These are phyloP conservation scores for Stereocaulon alpinum DNA, from an alignment of 495 filamentous ascomycete genomes.

Conservation along the genomic window DNA sequence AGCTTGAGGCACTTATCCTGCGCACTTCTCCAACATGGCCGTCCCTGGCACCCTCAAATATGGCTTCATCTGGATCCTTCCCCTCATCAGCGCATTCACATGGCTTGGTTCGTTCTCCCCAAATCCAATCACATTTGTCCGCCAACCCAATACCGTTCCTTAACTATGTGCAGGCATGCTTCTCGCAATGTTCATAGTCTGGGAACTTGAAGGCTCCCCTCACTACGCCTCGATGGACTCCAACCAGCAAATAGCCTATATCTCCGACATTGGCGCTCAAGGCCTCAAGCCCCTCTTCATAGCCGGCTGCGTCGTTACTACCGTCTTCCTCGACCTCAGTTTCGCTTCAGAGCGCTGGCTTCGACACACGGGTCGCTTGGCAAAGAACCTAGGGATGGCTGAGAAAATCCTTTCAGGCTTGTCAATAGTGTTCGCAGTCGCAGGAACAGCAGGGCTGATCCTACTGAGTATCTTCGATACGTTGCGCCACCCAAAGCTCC, in stretches of 20 bases:
- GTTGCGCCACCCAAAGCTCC: slow-evolving; percentile 46
- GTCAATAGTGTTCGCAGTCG: slow-evolving; percentile 61
- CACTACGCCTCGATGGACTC: slow-evolving; percentile 10
- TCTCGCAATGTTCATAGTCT: slow-evolving; percentile 57
- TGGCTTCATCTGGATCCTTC: slow-evolving; percentile 59
- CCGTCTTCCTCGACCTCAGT: slow-evolving; percentile 73
- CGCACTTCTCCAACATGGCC: slow-evolving; percentile 5
- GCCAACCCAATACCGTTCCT: not conserved
- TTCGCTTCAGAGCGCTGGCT: slow-evolving; percentile 76
- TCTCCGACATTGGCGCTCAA: slow-evolving; percentile 67
- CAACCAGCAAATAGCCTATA: slow-evolving; percentile 8
- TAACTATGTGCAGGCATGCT: slow-evolving; percentile 42
- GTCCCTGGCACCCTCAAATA: slow-evolving; percentile 15
- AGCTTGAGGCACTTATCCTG: not conserved
- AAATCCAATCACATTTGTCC: not conserved
- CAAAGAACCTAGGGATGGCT: slow-evolving; percentile 51
- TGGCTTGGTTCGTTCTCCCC: slow-evolving; percentile 55
- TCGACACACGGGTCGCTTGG: slow-evolving; percentile 62
- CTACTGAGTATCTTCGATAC: slow-evolving; percentile 82
- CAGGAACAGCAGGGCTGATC: slow-evolving; percentile 71
- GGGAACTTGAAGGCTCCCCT: slow-evolving; percentile 46
- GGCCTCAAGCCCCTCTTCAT: slow-evolving; percentile 82
- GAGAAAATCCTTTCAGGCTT: slow-evolving; percentile 63
- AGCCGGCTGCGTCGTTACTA: slow-evolving; percentile 63
- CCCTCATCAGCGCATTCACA: slow-evolving; percentile 64